Evolutionary conservation across 345 rosid species (phyloP), one percentile per base, ranked within the genome.

Genomic region (Microcos paniculata): DNA sequence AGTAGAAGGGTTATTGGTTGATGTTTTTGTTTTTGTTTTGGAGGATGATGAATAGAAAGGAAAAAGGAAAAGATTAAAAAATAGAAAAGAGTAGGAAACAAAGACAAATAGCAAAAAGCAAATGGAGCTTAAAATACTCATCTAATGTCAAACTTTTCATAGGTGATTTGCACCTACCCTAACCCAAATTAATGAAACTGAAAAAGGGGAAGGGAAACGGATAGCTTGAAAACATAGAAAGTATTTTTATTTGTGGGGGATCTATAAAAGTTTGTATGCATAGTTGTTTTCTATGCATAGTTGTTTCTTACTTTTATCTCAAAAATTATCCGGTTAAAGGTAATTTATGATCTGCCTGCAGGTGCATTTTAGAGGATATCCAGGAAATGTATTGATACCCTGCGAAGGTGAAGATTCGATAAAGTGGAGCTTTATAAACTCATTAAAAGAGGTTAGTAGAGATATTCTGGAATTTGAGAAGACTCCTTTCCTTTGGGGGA

Each of bases 301-400:
- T 68, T 28, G 7, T 28, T 48, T 68, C 24, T 18, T 68, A 16
- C 53, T 8, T n/a, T 14, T 13, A 72, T 74, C 69, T 23, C 23
- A 23, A 13, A 61, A 55, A 3, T 48, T 67, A 63, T 63, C 45
- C 10, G 40, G 38, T 42, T 46, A 45, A 48, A 56, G 38, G 33
- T 73, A 31, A 26, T 26, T 49, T 70, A 67, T 56, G 6, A 11
- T 56, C 70, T 76, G 71, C 35, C 67, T 88, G 76, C 84, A 96
- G 99, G 88, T 96, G 49, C 99, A 96, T 83, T 91, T 93, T 73
- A 86, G 99, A 83, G 97, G 99, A 69, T 96, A 93, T 86, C 99
- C 99, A 0, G 87, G 74, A 80, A 88, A 85, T 78, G 62, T 91
- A 35, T 82, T 93, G 84, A 83, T 85, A 48, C 98, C 99, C 15